Evolutionary conservation across 1,284 basidiomycete genomes (phyloP).

Genomic region (Leccinum fuscescens): DNA sequence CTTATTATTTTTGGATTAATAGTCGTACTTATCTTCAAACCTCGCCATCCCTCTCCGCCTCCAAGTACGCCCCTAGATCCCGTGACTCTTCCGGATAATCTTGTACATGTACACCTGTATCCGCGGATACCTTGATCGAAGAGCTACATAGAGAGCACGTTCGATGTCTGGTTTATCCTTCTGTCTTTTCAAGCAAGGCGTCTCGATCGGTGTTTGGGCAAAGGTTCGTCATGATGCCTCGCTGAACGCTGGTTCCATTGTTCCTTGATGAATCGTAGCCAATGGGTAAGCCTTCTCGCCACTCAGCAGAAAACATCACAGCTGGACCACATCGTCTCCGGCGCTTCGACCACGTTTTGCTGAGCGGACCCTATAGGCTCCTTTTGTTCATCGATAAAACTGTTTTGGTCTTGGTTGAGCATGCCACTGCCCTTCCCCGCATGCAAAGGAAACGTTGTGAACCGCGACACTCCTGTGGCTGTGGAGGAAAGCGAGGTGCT

Average conservation of each 20-base stretch:
- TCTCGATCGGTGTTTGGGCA: slow-evolving; percentile 4
- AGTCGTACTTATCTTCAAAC: slow-evolving; percentile 80
- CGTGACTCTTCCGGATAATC: slow-evolving; percentile 23
- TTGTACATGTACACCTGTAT: slow-evolving; percentile 34
- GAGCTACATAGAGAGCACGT: slow-evolving; percentile 17
- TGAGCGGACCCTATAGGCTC: slow-evolving; percentile 4
- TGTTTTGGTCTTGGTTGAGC: slow-evolving; percentile 11
- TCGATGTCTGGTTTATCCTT: slow-evolving; percentile 6
- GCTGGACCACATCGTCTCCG: slow-evolving; percentile 3
- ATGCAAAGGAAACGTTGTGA: not conserved
- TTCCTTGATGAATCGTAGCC: slow-evolving; percentile 7
- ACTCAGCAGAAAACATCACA: not conserved
- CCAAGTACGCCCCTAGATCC: slow-evolving; percentile 21
- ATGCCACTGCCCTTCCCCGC: slow-evolving; percentile 1
- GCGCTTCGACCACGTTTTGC: slow-evolving; percentile 12
- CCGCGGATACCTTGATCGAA: slow-evolving; percentile 34
- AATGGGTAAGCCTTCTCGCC: slow-evolving; percentile 14
- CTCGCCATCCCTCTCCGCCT: slow-evolving; percentile 45
- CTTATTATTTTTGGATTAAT: slow-evolving; percentile 87
- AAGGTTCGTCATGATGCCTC: slow-evolving; percentile 22
- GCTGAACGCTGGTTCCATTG: slow-evolving; percentile 4
- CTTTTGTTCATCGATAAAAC: slow-evolving; percentile 23
- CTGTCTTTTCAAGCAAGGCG: slow-evolving; percentile 5
- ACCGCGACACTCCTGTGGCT: not conserved
- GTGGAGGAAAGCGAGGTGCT: slow-evolving; percentile 4